Conservation (phyloP, 495 filamentous ascomycete genomes). For the Aspergillus saccharolyticus region DNA sequence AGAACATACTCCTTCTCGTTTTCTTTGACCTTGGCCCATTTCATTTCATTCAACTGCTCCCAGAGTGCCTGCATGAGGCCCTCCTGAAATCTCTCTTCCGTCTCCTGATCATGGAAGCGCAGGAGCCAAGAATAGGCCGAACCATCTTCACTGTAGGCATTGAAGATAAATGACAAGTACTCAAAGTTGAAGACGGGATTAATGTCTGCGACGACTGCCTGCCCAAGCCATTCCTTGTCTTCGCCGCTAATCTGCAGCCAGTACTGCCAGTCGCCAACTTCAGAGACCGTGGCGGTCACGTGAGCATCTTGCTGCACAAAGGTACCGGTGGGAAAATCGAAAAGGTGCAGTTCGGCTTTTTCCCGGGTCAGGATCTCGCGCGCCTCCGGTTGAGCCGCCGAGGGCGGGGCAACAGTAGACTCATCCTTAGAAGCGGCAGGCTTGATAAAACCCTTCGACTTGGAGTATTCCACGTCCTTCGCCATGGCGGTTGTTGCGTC, state of each 20-base stretch:
- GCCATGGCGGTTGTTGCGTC: slow-evolving; percentile 41
- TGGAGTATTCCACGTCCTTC: slow-evolving; percentile 43
- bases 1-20: slow-evolving; percentile 89
- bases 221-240: slow-evolving; percentile 83
- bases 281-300: slow-evolving; percentile 74
- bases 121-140: slow-evolving; percentile 94
- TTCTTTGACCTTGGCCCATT: slow-evolving; percentile 90
- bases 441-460: slow-evolving; percentile 37
- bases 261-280: slow-evolving; percentile 89
- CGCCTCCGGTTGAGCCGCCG: slow-evolving; percentile 60
- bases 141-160: slow-evolving; percentile 83
- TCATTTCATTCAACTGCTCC: slow-evolving; percentile 93
- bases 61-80: slow-evolving; percentile 92
- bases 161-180: slow-evolving; percentile 97
- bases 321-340: slow-evolving; percentile 77
- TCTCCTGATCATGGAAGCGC: slow-evolving; percentile 77
- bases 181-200: slow-evolving; percentile 99
- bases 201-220: slow-evolving; percentile 78
- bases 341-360: slow-evolving; percentile 82
- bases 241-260: slow-evolving; percentile 83
- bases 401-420: slow-evolving; percentile 46
- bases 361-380: slow-evolving; percentile 71
- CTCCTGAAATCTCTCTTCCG: slow-evolving; percentile 83
- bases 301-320: slow-evolving; percentile 76
- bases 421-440: slow-evolving; percentile 24